phyloP scores from a whole-genome alignment of 176 grass and related monocot genomes.

The Oryza coarctata region DNA sequence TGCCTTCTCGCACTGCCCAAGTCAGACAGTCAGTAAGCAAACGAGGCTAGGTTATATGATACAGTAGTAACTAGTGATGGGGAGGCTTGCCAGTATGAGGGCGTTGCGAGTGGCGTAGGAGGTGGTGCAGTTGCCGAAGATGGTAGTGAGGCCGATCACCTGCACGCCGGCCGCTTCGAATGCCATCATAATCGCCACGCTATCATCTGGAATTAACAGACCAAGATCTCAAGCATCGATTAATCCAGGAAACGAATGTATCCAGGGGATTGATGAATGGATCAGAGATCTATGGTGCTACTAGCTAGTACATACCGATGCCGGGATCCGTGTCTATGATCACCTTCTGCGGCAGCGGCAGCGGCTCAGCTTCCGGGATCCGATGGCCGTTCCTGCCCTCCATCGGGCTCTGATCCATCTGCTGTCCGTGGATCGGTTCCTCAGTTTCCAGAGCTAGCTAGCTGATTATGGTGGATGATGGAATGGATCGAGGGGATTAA shows the following conservation, averaged over 20 bases:
- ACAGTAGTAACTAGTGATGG: too few relatives aligned
- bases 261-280: too few relatives aligned
- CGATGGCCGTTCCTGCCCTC: not conserved
- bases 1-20: slow-evolving; percentile 78
- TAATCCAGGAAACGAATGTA: not conserved
- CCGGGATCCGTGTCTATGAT: slow-evolving; percentile 81
- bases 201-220: slow-evolving; percentile 56
- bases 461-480: too few relatives aligned
- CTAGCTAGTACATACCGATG: slow-evolving; percentile 43
- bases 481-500: too few relatives aligned
- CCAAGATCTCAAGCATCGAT: not conserved
- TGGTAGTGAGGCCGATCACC: slow-evolving; percentile 79
- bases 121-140: slow-evolving; percentile 83
- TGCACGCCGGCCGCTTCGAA: slow-evolving; percentile 56
- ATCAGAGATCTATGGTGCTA: not conserved
- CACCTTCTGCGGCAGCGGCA: slow-evolving; percentile 50
- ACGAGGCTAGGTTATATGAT: too few relatives aligned
- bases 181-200: slow-evolving; percentile 82
- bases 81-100: slow-evolving; percentile 69
- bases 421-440: not conserved
- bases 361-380: not conserved
- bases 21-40: not conserved
- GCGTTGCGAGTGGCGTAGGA: slow-evolving; percentile 70
- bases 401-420: slow-evolving; percentile 9
- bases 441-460: too few relatives aligned